A percentile compares a stretch with the other conserved stretches of the same genome.
phyloP scores from a whole-genome alignment of 257 asterid species.

The Lithospermum erythrorhizon region DNA sequence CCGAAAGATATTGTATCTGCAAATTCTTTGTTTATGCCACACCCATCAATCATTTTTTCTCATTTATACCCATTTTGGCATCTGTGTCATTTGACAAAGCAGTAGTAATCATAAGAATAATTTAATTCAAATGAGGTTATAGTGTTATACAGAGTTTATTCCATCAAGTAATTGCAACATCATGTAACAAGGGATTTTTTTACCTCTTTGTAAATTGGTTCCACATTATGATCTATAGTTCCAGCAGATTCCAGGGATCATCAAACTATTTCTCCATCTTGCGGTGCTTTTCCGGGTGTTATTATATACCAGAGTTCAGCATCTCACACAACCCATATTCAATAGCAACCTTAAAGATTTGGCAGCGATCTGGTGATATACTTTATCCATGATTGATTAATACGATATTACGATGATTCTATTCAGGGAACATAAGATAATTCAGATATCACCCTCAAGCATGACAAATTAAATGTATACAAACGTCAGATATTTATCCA shows the following conservation, averaged over 20 bases:
- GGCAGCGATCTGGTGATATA: not conserved
- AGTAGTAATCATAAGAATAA: not conserved
- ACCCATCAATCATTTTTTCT: conserved; percentile 47
- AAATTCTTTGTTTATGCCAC: conserved; percentile 46
- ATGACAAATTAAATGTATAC: not conserved
- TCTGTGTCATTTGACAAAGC: conserved; percentile 21
- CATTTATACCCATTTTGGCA: conserved; percentile 77
- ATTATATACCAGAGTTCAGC: conserved; percentile 59
- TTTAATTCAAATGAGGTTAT: not conserved
- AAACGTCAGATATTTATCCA: not conserved
- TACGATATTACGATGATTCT: not conserved
- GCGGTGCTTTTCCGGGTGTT: conserved; percentile 57
- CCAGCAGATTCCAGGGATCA: conserved; percentile 65
- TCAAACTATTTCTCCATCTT: too few species aligned
- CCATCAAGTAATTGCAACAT: not conserved
- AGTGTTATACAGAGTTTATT: not conserved
- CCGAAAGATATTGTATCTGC: conserved; percentile 72
- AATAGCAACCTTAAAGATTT: conserved; percentile 47
- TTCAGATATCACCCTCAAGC: not conserved
- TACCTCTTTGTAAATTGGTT: conserved; percentile 58
- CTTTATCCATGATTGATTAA: not conserved
- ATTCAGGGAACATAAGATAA: not conserved
- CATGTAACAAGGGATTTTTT: not conserved
- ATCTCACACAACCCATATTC: conserved; percentile 83
- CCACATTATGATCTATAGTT: conserved; percentile 37